Conservation (phyloP, 257 asterid genomes). For the Apocynum venetum region DNA sequence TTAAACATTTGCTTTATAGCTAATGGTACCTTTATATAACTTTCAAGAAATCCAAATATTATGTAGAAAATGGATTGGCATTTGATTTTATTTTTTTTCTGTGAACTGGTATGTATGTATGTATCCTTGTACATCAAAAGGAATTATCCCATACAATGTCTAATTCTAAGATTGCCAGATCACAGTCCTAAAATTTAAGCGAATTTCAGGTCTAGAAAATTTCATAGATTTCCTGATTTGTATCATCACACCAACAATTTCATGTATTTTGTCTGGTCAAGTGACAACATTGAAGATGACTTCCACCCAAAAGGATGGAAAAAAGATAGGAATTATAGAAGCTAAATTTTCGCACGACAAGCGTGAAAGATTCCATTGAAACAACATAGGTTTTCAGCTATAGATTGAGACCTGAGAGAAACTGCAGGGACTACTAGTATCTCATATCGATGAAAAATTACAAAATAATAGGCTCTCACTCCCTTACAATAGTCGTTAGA, state of each 20-base stretch:
- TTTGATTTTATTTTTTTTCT: no score
- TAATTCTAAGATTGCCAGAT: background rate
- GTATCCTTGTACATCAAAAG: background rate
- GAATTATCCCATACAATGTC: background rate
- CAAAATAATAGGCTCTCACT: background rate
- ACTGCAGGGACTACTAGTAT: background rate
- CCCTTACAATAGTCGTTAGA: no score
- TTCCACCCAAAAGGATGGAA: background rate
- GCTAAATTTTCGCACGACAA: background rate
- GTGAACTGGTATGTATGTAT: no score
- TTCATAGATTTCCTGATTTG: constrained; percentile 8
- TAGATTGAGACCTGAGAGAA: background rate
- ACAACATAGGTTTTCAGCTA: background rate
- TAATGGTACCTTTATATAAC: no score
- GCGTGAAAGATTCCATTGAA: constrained; percentile 2
- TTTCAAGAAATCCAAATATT: no score
- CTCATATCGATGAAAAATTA: background rate
- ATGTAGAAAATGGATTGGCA: no score
- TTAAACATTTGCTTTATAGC: no score
- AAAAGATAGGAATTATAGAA: background rate
- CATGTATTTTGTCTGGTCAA: constrained; percentile 1
- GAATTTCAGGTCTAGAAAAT: background rate
- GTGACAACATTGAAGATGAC: constrained; percentile 10
- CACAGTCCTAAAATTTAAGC: background rate
- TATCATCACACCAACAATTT: background rate